Evolutionary conservation across 2,329 filamentous ascomycete genomes (phyloP), one percentile per base, ranked within the genome.

Genomic region (Furcasterigmium furcatum): DNA sequence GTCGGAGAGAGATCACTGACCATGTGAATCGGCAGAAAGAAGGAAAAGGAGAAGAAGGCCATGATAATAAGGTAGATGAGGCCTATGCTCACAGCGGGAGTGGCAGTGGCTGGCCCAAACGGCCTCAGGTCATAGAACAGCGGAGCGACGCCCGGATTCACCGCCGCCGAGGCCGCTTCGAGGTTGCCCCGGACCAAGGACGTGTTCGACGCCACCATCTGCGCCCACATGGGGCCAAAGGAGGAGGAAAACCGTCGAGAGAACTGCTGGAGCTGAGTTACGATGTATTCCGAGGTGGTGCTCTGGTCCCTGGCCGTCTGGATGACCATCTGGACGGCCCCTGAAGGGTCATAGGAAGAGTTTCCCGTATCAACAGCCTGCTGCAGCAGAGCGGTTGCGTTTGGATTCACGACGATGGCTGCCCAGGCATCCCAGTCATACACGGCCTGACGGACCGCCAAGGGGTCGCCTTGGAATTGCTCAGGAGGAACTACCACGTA

Each of bases 51-150:
- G 66, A 85, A 85, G 65, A 85, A 85, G 0, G 80, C 78, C 34
- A 85, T 70, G 54, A 86, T 85, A 54, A 86, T 85, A 2, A 85
- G 65, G 56, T 85, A 85, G 53, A 86, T 85, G 22, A 85, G 62
- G 0, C 81, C 81, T 44, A 85, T 82, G 2, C 72, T 77, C 3
- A 85, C 74, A 1, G 80, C 72, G 0, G 82, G 82, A 2, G 74
- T 79, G 1, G 73, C 66, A 2, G 70, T 70, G 6, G 75, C 67
- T 0, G 80, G 80, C 14, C 58, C 63, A 57, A 85, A 85, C 0
- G 81, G 81, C 3, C 82, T 69, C 5, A 86, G 66, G 46, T 85
- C 81, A 58, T 74, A 56, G 24, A 50, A 44, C 29, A 61, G 25
- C 16, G 60, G 59, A 19, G 58, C 41, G 9, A 66, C 46, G 12